These are phyloP conservation scores for Setomelanomma holmii DNA, from an alignment of 2,329 filamentous ascomycete genomes.

Conservation along the genomic window DNA sequence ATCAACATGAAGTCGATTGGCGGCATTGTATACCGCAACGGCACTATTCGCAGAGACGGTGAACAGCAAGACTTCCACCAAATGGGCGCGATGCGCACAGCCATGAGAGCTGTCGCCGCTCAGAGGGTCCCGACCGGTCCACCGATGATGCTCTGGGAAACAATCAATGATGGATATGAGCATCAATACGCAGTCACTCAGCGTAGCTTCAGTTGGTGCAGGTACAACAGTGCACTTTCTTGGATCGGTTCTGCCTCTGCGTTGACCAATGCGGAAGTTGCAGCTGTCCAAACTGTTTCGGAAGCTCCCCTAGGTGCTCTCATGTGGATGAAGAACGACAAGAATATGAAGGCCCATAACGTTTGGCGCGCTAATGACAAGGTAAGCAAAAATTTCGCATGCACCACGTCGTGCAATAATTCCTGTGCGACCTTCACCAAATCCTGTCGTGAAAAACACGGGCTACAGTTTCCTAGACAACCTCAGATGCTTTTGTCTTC, in stretches of 20 bases:
- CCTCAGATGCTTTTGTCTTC: too few relatives aligned
- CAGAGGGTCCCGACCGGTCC: conserved; percentile 50
- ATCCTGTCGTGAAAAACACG: too few relatives aligned
- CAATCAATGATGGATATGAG: conserved; percentile 48
- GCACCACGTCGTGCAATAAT: too few relatives aligned
- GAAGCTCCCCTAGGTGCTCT: conserved; percentile 54
- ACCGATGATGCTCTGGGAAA: conserved; percentile 55
- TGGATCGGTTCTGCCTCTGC: conserved; percentile 53
- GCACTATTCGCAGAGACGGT: conserved; percentile 50
- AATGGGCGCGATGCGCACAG: conserved; percentile 50
- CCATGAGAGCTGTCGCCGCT: conserved; percentile 55
- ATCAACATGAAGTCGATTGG: conserved; percentile 46
- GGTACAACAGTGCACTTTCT: conserved; percentile 54
- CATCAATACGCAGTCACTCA: conserved; percentile 53
- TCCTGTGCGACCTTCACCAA: too few relatives aligned
- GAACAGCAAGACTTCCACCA: conserved; percentile 56
- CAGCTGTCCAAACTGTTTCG: conserved; percentile 24
- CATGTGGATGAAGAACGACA: conserved; percentile 55
- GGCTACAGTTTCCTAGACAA: too few relatives aligned
- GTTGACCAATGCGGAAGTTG: conserved; percentile 47
- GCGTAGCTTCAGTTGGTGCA: conserved; percentile 55
- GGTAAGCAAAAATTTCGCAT: too few relatives aligned
- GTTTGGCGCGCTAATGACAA: conserved; percentile 43
- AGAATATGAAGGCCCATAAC: conserved; percentile 54
- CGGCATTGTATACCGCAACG: conserved; percentile 52